These are phyloP conservation scores for Colletotrichum filicis DNA, from an alignment of 2,329 filamentous ascomycete genomes.

Conservation along the genomic window DNA sequence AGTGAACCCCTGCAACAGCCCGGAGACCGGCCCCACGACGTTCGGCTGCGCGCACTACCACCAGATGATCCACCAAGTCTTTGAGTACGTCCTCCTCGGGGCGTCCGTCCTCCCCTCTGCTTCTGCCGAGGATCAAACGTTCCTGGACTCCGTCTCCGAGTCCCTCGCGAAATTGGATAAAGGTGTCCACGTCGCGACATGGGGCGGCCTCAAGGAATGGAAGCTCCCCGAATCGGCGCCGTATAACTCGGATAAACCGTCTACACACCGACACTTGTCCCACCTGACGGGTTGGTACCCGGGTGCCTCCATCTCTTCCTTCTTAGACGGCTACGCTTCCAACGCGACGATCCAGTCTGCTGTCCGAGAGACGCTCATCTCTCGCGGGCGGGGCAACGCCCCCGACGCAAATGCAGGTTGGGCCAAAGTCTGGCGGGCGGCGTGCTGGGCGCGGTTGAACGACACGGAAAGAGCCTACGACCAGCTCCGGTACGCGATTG, in stretches of 20 bases:
- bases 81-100: conserved; percentile 49
- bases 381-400: conserved; percentile 57
- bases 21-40: conserved; percentile 65
- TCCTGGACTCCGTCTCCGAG: conserved; percentile 45
- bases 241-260: conserved; percentile 40
- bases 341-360: conserved; percentile 55
- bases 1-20: conserved; percentile 68
- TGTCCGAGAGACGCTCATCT: conserved; percentile 55
- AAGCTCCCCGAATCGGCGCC: conserved; percentile 43
- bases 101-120: conserved; percentile 38
- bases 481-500: conserved; percentile 59
- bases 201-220: conserved; percentile 49
- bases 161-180: conserved; percentile 48
- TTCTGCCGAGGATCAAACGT: not conserved
- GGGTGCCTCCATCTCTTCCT: conserved; percentile 59
- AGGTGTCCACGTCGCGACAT: conserved; percentile 43
- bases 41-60: conserved; percentile 66
- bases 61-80: conserved; percentile 58
- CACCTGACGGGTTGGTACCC: conserved; percentile 68
- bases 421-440: conserved; percentile 68
- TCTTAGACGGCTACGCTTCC: conserved; percentile 50
- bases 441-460: conserved; percentile 67
- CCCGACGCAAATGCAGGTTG: conserved; percentile 65
- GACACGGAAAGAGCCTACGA: conserved; percentile 59
- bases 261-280: conserved; percentile 58